Evolutionary conservation across 2,329 filamentous ascomycete species (phyloP).

Genomic region (Ophiognomonia clavigignenti-juglandacearum): DNA sequence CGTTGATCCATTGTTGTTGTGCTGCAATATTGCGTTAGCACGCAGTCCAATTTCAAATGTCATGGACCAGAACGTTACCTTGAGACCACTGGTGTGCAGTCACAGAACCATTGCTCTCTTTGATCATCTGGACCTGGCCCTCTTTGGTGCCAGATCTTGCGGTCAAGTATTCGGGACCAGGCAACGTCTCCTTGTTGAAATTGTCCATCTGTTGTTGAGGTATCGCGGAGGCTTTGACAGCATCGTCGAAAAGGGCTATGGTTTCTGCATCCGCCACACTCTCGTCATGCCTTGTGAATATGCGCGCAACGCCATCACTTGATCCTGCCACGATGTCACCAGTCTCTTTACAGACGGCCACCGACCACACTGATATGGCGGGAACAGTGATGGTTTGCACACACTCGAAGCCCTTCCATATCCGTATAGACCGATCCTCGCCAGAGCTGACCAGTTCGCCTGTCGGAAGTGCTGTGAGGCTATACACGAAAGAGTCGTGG

Average conservation of each 20-base stretch:
- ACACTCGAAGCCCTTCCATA: constrained; percentile 82
- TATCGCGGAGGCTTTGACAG: constrained; percentile 78
- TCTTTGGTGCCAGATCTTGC: constrained; percentile 88
- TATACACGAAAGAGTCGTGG: constrained; percentile 94
- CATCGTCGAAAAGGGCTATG: constrained; percentile 71
- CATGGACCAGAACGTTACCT: constrained; percentile 29
- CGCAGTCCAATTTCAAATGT: too few relatives aligned
- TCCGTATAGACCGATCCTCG: constrained; percentile 86
- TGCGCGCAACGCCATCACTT: constrained; percentile 78
- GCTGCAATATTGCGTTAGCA: constrained; percentile 25
- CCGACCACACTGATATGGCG: constrained; percentile 92
- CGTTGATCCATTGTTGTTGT: constrained; percentile 72
- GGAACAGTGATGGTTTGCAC: constrained; percentile 95
- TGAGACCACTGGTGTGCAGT: constrained; percentile 86
- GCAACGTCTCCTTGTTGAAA: constrained; percentile 88
- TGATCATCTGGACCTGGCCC: constrained; percentile 90
- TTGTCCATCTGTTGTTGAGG: constrained; percentile 78
- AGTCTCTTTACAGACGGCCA: constrained; percentile 74
- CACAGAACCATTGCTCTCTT: constrained; percentile 72
- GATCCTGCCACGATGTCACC: constrained; percentile 93
- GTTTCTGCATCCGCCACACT: constrained; percentile 65
- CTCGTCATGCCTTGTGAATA: constrained; percentile 72
- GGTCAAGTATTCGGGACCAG: constrained; percentile 80
- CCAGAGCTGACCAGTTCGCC: constrained; percentile 88
- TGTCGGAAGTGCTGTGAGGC: constrained; percentile 68